phyloP scores from a whole-genome alignment of 1,284 basidiomycete genomes.

The Gymnopus androsaceus region DNA sequence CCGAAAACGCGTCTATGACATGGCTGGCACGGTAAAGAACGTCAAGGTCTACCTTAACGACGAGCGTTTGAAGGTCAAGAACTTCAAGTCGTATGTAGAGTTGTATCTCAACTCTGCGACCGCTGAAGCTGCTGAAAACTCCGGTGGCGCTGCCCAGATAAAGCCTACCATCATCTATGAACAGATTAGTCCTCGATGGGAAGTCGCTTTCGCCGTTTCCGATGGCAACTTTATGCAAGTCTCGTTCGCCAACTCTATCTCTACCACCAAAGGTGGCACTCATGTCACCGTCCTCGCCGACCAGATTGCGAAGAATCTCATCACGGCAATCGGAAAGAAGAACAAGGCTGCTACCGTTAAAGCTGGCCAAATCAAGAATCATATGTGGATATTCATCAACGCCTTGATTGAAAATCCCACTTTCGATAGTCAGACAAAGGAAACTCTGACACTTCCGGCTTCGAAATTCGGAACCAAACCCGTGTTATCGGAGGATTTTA shows the following conservation, averaged over 20 bases:
- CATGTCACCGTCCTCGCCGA: constrained; percentile 90
- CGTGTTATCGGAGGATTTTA: constrained; percentile 84
- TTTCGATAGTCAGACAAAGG: constrained; percentile 99
- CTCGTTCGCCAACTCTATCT: constrained; percentile 97
- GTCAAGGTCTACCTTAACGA: constrained; percentile 95
- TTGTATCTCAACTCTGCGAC: constrained; percentile 84
- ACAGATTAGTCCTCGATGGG: constrained; percentile 83
- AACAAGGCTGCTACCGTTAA: constrained; percentile 95
- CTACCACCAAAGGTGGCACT: constrained; percentile 95
- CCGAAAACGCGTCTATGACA: constrained; percentile 95
- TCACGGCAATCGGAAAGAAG: constrained; percentile 89
- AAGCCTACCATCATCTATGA: constrained; percentile 89
- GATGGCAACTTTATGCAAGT: constrained; percentile 92
- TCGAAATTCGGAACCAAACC: constrained; percentile 94
- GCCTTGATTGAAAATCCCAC: constrained; percentile 96
- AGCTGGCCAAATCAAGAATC: constrained; percentile 91
- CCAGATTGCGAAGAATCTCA: constrained; percentile 85
- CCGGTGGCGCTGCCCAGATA: constrained; percentile 71
- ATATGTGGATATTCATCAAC: constrained; percentile 99
- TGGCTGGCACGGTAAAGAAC: constrained; percentile 93
- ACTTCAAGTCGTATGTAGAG: constrained; percentile 97
- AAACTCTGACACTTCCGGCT: constrained; percentile 86
- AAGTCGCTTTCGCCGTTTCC: constrained; percentile 93
- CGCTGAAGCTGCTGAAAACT: constrained; percentile 62
- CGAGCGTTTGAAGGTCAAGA: constrained; percentile 90